phyloP scores from a whole-genome alignment of 2,329 filamentous ascomycete genomes.

The Aspergillus puulaauensis region DNA sequence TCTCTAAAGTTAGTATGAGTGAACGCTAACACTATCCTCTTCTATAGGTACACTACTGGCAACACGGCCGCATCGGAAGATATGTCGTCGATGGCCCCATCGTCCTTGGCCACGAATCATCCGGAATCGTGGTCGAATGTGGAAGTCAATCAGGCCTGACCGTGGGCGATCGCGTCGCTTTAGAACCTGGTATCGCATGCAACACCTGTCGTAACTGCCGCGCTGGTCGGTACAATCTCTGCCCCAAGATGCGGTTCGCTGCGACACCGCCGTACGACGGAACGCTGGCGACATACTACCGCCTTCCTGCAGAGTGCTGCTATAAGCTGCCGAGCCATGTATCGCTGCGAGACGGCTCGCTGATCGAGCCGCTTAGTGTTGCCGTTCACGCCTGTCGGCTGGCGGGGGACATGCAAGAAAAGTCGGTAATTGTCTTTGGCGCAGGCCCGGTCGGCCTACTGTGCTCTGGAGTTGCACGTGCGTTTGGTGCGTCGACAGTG shows the following conservation, averaged over 20 bases:
- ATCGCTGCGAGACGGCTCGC: constrained; percentile 74
- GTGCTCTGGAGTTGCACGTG: constrained; percentile 76
- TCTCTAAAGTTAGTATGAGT: no score
- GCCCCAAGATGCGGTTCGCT: constrained; percentile 79
- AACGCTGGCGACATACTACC: constrained; percentile 80
- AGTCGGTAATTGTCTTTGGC: constrained; percentile 76
- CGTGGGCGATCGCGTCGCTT: constrained; percentile 68
- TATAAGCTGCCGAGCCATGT: constrained; percentile 67
- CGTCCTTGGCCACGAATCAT: constrained; percentile 64
- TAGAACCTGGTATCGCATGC: constrained; percentile 72
- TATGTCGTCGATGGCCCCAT: constrained; percentile 37
- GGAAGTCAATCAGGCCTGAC: constrained; percentile 55
- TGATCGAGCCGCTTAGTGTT: constrained; percentile 82
- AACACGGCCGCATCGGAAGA: constrained; percentile 37
- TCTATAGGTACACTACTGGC: constrained; percentile 40
- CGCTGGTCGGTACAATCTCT: constrained; percentile 81
- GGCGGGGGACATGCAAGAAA: constrained; percentile 68
- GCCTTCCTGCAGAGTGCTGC: constrained; percentile 79
- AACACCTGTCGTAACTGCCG: constrained; percentile 71
- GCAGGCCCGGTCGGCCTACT: constrained; percentile 82
- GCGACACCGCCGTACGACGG: constrained; percentile 86
- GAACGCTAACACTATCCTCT: no score
- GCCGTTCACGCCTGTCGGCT: constrained; percentile 78
- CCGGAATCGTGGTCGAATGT: constrained; percentile 60
- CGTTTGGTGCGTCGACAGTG: constrained; percentile 76